Evolutionary conservation across 2,329 filamentous ascomycete species (phyloP), one percentile per base, ranked within the genome.

Genomic region (Colletotrichum tabaci): DNA sequence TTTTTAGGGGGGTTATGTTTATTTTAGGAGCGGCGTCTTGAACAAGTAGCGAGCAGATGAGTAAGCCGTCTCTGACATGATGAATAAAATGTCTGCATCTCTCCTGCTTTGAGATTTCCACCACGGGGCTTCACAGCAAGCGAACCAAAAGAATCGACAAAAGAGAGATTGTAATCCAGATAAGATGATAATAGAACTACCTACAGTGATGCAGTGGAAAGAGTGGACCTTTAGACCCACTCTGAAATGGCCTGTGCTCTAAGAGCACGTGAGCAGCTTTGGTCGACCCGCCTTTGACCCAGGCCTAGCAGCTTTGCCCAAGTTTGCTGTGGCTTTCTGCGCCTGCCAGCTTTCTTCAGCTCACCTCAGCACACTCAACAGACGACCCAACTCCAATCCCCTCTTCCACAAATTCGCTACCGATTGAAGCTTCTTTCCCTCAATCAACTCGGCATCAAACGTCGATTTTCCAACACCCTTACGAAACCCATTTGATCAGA

Each of bases 211-310:
- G 23, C 40, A 46, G 21, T 40, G 42, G 16, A 44, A 13, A 2
- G 1, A 44, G 1, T 30, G 42, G 30, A 8, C 30, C 2, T 44
- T 16, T 2, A 44, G 13, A 2, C n/a, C 47, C 47, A 50, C 16
- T 50, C n/a, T 18, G 18, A 46, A n/a, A n/a, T 50, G 44, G 44
- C 21, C 61, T 53, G 66, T 66, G 67, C 63, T n/a, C 16, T 2
- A 1, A 42, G 26, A 42, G 57, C 67, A 70, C 67, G 67, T 70
- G 67, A 70, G 62, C 58, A 67, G 55, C 30, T 67, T 18, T 44
- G 30, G 10, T 49, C 49, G 63, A 26, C 26, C 60, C 35, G n/a
- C 30, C n/a, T 50, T 44, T 26, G 56, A 12, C 38, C 35, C 21
- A 44, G 56, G 40, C 50, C 58, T 35, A 35, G 30, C 30, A 35